phyloP scores from a whole-genome alignment of 2,329 filamentous ascomycete genomes.

The Purpureocillium takamizusanense region DNA sequence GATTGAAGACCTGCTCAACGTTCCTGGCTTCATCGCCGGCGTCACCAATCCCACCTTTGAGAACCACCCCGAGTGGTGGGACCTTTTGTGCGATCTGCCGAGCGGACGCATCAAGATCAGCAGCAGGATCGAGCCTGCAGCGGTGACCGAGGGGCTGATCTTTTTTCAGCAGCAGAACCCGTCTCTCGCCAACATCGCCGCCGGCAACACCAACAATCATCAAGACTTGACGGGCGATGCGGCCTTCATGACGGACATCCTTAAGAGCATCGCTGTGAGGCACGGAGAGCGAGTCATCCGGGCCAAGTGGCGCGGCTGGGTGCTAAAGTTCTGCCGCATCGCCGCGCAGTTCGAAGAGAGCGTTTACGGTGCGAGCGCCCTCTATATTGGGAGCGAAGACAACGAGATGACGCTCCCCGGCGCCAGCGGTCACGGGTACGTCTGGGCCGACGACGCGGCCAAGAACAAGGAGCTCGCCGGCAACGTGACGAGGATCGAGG shows the following conservation, averaged over 20 bases:
- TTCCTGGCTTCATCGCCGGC: conserved; percentile 94
- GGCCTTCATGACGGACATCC: conserved; percentile 79
- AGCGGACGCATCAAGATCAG: conserved; percentile 93
- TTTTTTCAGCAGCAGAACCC: conserved; percentile 82
- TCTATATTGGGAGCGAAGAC: conserved; percentile 77
- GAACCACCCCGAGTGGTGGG: conserved; percentile 96
- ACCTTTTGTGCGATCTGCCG: conserved; percentile 85
- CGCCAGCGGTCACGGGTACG: conserved; percentile 80
- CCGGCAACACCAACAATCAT: conserved; percentile 27
- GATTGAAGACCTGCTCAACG: conserved; percentile 90
- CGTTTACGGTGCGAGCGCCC: conserved; percentile 85
- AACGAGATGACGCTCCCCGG: conserved; percentile 47
- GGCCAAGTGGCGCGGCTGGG: conserved; percentile 88
- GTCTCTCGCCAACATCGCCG: conserved; percentile 39
- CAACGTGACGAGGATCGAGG: conserved; percentile 88
- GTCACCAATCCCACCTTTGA: conserved; percentile 97
- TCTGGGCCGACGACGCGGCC: conserved; percentile 78
- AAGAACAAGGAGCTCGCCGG: conserved; percentile 82
- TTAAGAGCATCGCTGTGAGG: conserved; percentile 73
- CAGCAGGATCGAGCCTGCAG: conserved; percentile 71
- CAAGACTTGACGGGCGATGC: conserved; percentile 76
- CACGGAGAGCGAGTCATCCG: conserved; percentile 86
- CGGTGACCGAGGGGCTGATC: conserved; percentile 71
- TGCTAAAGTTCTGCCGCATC: conserved; percentile 87
- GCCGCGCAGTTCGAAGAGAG: conserved; percentile 91